Evolutionary conservation across 345 rosid species (phyloP).

Genomic region (Camelina laxa): DNA sequence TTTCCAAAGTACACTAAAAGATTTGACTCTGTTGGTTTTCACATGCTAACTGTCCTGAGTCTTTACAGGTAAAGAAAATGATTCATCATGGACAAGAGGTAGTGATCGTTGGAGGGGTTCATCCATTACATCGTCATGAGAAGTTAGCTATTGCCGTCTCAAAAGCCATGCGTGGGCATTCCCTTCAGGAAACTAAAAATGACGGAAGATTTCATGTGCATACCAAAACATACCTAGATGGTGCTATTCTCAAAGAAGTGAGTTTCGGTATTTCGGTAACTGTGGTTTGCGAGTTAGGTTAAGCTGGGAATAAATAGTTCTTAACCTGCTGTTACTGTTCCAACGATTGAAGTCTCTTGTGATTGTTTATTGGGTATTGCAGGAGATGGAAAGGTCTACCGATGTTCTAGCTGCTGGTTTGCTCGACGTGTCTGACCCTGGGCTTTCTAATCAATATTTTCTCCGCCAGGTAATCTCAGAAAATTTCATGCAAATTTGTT

Average conservation of each 20-base stretch:
- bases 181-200: constrained; percentile 92
- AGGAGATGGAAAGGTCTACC: constrained; percentile 98
- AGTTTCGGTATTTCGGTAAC: constrained; percentile 32
- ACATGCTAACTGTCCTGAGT: constrained; percentile 28
- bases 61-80: constrained; percentile 82
- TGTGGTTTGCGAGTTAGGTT: constrained; percentile 20
- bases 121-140: constrained; percentile 90
- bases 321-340: constrained; percentile 22
- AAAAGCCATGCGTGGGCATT: constrained; percentile 97
- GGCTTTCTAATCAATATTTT: constrained; percentile 87
- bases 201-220: constrained; percentile 97
- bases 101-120: constrained; percentile 85
- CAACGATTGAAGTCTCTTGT: constrained; percentile 25
- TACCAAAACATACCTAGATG: constrained; percentile 93
- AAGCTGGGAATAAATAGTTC: constrained; percentile 15
- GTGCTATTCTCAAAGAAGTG: constrained; percentile 97
- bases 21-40: constrained; percentile 18
- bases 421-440: constrained; percentile 93
- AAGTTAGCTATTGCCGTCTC: constrained; percentile 97
- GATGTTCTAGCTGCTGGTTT: constrained; percentile 99
- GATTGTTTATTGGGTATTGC: constrained; percentile 36
- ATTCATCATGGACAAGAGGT: constrained; percentile 94
- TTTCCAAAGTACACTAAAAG: background rate
- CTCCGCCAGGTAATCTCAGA: constrained; percentile 75
- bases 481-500: background rate